These are phyloP conservation scores for Candida neerlandica DNA, from an alignment of 1,139 yeast species.

Conservation along the genomic window DNA sequence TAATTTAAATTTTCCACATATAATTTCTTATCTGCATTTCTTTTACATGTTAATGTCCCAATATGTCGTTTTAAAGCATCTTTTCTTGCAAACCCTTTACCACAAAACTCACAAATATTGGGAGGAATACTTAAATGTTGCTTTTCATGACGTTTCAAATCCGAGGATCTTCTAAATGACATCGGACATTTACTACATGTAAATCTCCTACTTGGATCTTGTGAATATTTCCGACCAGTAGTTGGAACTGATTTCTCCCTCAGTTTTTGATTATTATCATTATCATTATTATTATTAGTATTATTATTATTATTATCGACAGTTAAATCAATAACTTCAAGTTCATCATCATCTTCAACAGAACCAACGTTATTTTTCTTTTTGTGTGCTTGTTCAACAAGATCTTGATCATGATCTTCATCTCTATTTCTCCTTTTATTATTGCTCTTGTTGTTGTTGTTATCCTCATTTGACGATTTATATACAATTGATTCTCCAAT, in stretches of 20 bases:
- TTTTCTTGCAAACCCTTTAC: slow-evolving; percentile 80
- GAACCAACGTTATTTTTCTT: slow-evolving; percentile 6
- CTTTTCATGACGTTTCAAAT: slow-evolving; percentile 65
- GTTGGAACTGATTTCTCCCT: background rate
- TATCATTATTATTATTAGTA: too few species aligned
- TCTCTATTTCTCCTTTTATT: slow-evolving; percentile 6
- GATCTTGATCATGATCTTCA: background rate
- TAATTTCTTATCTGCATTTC: slow-evolving; percentile 58
- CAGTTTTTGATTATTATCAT: background rate
- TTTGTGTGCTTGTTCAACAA: background rate
- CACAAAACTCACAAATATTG: slow-evolving; percentile 72
- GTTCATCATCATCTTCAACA: background rate
- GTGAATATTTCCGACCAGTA: background rate
- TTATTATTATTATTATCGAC: too few species aligned
- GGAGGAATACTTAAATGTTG: slow-evolving; percentile 62
- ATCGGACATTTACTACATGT: slow-evolving; percentile 53
- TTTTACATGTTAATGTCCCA: slow-evolving; percentile 71
- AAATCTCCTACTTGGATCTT: slow-evolving; percentile 34
- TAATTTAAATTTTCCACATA: slow-evolving; percentile 40
- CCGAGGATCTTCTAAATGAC: slow-evolving; percentile 64
- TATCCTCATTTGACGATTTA: background rate
- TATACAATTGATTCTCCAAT: slow-evolving; percentile 27
- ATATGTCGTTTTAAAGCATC: slow-evolving; percentile 77
- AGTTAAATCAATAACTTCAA: background rate
- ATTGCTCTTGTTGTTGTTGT: slow-evolving; percentile 12